Evolutionary conservation across 768 basidiomycete genomes (phyloP), one percentile per base, ranked within the genome.

Genomic region (Saitozyma sp.): DNA sequence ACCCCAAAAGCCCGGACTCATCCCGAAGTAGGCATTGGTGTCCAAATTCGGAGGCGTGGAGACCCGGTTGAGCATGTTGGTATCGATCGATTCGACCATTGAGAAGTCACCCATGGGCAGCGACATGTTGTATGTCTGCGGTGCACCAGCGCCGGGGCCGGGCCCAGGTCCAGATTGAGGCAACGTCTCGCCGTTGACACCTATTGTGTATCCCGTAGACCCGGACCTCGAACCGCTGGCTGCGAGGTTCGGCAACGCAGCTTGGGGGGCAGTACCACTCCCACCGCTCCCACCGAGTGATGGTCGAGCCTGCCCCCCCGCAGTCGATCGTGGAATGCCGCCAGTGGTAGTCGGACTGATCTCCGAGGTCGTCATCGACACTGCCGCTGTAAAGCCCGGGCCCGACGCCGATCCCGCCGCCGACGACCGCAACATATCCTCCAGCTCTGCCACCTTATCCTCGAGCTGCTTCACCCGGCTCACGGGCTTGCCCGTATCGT

Each of bases 391-490:
- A 29, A 29, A 5, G 11, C 45, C 45, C 13, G 13, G 29, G 11
- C 45, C 45, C 13, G 13, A 13, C 13, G 2, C 45, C 13, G 13
- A 3, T 8, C 65, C 56, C 37, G n/a, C 40, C 2, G 29, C 29
- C 29, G 29, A 29, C 29, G 29, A 29, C 49, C 50, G 54, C 48
- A 76, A 54, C 56, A 71, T 20, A 0, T 37, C 61, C 41, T 76
- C 72, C 51, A 76, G 53, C 55, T 73, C 60, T 10, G 71, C 70
- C 10, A 76, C 70, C 59, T 73, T 76, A 19, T 76, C 74, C 54
- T 76, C 74, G 8, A 76, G 58, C 54, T 73, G 74, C 61, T 72
- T 72, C 43, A 76, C 74, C 39, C 74, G 42, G 38, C 69, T 71
- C 14, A 73, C 69, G 0, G 74, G 74, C 56, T 73, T 76, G 16